Evolutionary conservation across 441 rosid genomes (phyloP).

Genomic region (Hura crepitans): DNA sequence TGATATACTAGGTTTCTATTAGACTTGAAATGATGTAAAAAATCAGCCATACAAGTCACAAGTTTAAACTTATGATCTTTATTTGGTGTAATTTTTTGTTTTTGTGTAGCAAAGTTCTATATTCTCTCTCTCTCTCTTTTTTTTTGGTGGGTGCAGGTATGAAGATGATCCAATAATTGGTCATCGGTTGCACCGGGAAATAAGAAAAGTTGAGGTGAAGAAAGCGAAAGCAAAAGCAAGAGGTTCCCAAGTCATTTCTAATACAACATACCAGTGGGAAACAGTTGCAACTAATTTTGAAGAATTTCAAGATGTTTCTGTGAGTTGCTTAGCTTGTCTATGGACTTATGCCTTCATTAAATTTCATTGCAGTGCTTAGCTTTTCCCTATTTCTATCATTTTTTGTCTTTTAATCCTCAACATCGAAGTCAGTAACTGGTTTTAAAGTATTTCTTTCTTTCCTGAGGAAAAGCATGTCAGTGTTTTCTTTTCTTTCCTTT

Average conservation of each 20-base stretch:
- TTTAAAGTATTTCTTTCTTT: not conserved
- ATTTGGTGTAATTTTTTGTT: slow-evolving; percentile 5
- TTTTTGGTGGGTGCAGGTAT: slow-evolving; percentile 58
- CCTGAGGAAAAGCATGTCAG: not conserved
- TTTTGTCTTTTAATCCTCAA: not conserved
- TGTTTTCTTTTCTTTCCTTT: not conserved
- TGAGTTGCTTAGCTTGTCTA: slow-evolving; percentile 41
- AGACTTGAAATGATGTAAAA: slow-evolving; percentile 1
- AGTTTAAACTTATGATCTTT: not conserved
- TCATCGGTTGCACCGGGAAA: slow-evolving; percentile 90
- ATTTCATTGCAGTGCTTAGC: not conserved
- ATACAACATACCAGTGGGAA: slow-evolving; percentile 84
- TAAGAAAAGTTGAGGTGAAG: slow-evolving; percentile 71
- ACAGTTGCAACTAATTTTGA: slow-evolving; percentile 92
- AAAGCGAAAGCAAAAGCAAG: slow-evolving; percentile 62
- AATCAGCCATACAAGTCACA: not conserved
- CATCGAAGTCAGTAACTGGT: not conserved
- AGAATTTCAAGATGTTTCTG: slow-evolving; percentile 95
- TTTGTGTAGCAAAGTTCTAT: slow-evolving; percentile 17
- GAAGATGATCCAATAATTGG: slow-evolving; percentile 92
- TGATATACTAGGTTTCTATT: slow-evolving; percentile 6
- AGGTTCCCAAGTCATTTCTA: slow-evolving; percentile 75
- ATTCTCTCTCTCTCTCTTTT: slow-evolving; percentile 18
- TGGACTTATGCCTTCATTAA: slow-evolving; percentile 6
- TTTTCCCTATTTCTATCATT: not conserved